A percentile compares a stretch with the other conserved stretches of the same genome.
phyloP scores from a whole-genome alignment of 768 basidiomycete genomes.

The Psilocybe azurescens region DNA sequence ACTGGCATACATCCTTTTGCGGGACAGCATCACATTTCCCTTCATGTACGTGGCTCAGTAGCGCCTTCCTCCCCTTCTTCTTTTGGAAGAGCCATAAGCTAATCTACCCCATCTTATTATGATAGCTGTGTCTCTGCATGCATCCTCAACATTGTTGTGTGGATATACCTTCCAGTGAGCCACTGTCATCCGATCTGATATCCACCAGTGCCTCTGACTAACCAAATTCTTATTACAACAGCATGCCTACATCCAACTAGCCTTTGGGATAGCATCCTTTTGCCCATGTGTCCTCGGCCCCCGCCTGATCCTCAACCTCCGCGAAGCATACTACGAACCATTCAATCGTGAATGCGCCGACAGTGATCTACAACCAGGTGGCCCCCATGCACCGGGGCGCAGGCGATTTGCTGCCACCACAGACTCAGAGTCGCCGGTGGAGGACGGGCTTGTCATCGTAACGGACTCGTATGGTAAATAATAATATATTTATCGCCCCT shows the following conservation, averaged over 20 bases:
- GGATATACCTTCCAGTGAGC: conserved; percentile 7
- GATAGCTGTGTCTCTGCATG: background rate
- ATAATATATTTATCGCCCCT: too few relatives aligned
- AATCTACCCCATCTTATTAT: background rate
- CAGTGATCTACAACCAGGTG: background rate
- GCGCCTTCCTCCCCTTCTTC: too few relatives aligned
- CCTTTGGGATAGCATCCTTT: conserved; percentile 5
- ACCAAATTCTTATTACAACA: background rate
- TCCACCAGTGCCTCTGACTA: too few relatives aligned
- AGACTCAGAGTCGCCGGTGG: too few relatives aligned
- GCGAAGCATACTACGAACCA: conserved; percentile 19
- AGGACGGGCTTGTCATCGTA: too few relatives aligned
- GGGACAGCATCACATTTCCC: conserved; percentile 22
- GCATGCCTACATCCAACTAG: conserved; percentile 3
- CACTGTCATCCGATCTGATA: background rate
- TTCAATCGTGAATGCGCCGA: conserved; percentile 11
- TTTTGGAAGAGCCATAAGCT: background rate
- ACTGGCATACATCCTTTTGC: conserved; percentile 18
- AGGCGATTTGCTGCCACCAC: too few relatives aligned
- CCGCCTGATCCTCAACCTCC: conserved; percentile 18
- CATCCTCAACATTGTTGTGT: conserved; percentile 12
- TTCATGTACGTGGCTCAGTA: conserved; percentile 13
- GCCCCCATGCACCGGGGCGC: background rate
- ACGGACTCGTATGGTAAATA: too few relatives aligned
- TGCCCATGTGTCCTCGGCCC: conserved; percentile 15